A percentile compares a stretch with the other conserved stretches of the same genome.
phyloP scores from a whole-genome alignment of 352 stramenopile species.

The Phytophthora macrochlamydospora region DNA sequence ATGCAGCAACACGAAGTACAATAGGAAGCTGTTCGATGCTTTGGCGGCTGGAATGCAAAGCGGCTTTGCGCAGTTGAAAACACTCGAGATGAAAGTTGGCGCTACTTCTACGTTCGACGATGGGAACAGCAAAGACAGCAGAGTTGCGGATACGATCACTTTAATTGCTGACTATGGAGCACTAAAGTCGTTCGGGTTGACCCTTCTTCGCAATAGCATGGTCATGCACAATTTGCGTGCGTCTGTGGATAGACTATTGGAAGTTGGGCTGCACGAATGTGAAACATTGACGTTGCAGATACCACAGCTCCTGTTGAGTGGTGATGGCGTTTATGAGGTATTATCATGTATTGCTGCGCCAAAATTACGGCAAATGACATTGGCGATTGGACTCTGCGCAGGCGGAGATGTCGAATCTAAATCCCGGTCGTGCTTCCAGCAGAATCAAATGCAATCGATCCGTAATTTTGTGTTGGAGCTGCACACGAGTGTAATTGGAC shows the following conservation, averaged over 20 bases:
- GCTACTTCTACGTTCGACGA: constrained; percentile 7
- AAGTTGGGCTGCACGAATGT: constrained; percentile 49
- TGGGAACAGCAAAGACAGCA: constrained; percentile 6
- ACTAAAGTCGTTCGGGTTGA: constrained; percentile 27
- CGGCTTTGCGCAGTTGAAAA: constrained; percentile 53
- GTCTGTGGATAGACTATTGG: constrained; percentile 41
- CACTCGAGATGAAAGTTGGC: constrained; percentile 47
- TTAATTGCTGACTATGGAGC: constrained; percentile 32
- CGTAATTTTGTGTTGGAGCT: constrained; percentile 31
- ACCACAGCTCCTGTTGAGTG: constrained; percentile 25
- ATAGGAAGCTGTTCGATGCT: constrained; percentile 39
- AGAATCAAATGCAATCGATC: constrained; percentile 20
- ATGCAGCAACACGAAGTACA: constrained; percentile 9
- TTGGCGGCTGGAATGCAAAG: constrained; percentile 55
- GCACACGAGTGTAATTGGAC: constrained; percentile 11
- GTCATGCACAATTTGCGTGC: constrained; percentile 22
- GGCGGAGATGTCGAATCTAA: not conserved
- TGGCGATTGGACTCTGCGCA: constrained; percentile 18
- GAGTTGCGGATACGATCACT: constrained; percentile 21
- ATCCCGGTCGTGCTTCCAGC: constrained; percentile 15
- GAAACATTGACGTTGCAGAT: constrained; percentile 45
- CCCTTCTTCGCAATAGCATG: constrained; percentile 1
- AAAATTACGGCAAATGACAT: constrained; percentile 32
- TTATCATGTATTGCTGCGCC: constrained; percentile 14
- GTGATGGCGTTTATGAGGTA: constrained; percentile 16